Evolutionary conservation across 1,284 basidiomycete genomes (phyloP).

Genomic region (Rhodotorula sp.): DNA sequence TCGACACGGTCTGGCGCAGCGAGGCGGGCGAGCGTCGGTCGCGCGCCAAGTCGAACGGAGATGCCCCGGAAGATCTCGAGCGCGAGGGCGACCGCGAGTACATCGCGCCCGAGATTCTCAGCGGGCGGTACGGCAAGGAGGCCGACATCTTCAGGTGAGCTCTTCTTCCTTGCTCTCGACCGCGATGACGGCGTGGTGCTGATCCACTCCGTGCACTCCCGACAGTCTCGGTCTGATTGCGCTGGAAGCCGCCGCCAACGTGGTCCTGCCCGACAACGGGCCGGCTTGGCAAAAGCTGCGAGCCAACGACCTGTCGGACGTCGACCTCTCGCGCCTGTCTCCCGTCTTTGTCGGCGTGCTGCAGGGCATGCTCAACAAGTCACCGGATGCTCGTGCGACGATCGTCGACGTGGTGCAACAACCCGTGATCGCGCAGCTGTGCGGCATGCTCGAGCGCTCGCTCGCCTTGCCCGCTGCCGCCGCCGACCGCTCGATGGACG

Average conservation of each 20-base stretch:
- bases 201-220: background rate
- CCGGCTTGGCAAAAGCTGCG: slow-evolving; percentile 90
- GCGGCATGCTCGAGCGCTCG: slow-evolving; percentile 30
- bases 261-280: slow-evolving; percentile 93
- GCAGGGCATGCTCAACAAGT: slow-evolving; percentile 37
- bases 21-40: slow-evolving; percentile 43
- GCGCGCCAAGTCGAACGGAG: slow-evolving; percentile 47
- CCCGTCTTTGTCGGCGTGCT: slow-evolving; percentile 64
- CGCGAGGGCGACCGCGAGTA: slow-evolving; percentile 97
- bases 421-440: slow-evolving; percentile 34
- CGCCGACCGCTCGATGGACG: background rate
- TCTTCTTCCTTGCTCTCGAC: background rate
- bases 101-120: slow-evolving; percentile 94
- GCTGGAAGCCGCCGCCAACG: slow-evolving; percentile 91
- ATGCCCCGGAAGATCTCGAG: slow-evolving; percentile 65
- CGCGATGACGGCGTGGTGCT: background rate
- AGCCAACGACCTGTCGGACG: slow-evolving; percentile 85
- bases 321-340: slow-evolving; percentile 70
- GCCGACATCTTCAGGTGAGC: slow-evolving; percentile 94
- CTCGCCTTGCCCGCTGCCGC: background rate
- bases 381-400: slow-evolving; percentile 35
- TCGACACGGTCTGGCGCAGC: slow-evolving; percentile 32
- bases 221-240: slow-evolving; percentile 89
- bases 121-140: slow-evolving; percentile 84
- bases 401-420: slow-evolving; percentile 36